phyloP scores from a whole-genome alignment of 495 filamentous ascomycete genomes.

The Chlorociboria aeruginascens region DNA sequence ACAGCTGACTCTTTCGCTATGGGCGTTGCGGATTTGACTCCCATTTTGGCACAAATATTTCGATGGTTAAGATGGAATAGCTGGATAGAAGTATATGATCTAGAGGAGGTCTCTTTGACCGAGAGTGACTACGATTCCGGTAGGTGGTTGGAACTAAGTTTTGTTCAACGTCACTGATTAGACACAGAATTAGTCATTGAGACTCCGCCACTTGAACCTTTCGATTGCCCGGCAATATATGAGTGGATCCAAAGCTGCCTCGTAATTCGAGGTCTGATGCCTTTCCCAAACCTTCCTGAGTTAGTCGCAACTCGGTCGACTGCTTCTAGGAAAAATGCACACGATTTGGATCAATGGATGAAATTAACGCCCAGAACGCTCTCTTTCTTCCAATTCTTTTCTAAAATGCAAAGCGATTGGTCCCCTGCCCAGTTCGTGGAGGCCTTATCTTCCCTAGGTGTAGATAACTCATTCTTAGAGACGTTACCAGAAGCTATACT shows the following conservation, averaged over 20 bases:
- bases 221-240: constrained; percentile 49
- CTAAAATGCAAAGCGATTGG: constrained; percentile 23
- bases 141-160: not conserved
- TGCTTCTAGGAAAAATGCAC: constrained; percentile 1
- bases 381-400: constrained; percentile 49
- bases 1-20: constrained; percentile 40
- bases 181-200: constrained; percentile 7
- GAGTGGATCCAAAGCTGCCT: constrained; percentile 57
- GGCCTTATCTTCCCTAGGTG: constrained; percentile 46
- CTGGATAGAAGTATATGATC: constrained; percentile 62
- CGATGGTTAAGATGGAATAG: constrained; percentile 73
- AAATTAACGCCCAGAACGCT: constrained; percentile 48
- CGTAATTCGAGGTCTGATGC: constrained; percentile 27
- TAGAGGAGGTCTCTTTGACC: constrained; percentile 44
- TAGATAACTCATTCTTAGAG: constrained; percentile 50
- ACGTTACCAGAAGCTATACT: constrained; percentile 74
- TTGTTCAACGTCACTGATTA: not conserved
- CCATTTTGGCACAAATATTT: constrained; percentile 67
- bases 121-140: constrained; percentile 12
- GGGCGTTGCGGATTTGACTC: constrained; percentile 43
- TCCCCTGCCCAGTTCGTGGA: constrained; percentile 40
- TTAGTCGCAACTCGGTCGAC: constrained; percentile 17
- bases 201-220: constrained; percentile 38
- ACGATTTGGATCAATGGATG: constrained; percentile 11
- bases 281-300: constrained; percentile 43